A percentile compares a stretch with the other conserved stretches of the same genome.
Evolutionary conservation across 2,329 filamentous ascomycete species (phyloP).

Genomic region (Drechslerella stenobrocha): DNA sequence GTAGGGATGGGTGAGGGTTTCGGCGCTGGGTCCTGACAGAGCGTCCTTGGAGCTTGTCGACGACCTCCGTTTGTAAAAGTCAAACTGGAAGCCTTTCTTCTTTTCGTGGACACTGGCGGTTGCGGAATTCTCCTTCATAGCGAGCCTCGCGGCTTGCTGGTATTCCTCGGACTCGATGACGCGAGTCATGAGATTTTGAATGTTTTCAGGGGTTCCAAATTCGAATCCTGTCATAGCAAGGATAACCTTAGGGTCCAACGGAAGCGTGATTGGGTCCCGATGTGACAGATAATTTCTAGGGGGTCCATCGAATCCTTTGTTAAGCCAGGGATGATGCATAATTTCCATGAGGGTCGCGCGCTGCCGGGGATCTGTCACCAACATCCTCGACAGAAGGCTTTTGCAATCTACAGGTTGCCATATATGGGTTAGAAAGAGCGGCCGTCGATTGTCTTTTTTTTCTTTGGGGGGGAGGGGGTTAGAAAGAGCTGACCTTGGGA

Average conservation of each 20-base stretch:
- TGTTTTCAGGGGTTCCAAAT: conserved; percentile 83
- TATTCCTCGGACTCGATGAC: conserved; percentile 95
- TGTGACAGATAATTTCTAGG: conserved; percentile 86
- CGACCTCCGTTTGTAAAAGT: conserved; percentile 94
- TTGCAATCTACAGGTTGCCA: conserved; percentile 79
- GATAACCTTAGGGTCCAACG: conserved; percentile 79
- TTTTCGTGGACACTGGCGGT: conserved; percentile 64
- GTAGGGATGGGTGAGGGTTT: conserved; percentile 74
- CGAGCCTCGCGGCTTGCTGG: conserved; percentile 74
- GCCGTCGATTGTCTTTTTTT: too few relatives aligned
- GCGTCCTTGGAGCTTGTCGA: conserved; percentile 88
- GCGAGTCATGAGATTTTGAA: conserved; percentile 77
- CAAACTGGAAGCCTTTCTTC: conserved; percentile 85
- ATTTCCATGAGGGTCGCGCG: conserved; percentile 94
- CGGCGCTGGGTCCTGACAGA: conserved; percentile 76
- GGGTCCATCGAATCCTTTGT: conserved; percentile 75
- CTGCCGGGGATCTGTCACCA: conserved; percentile 91
- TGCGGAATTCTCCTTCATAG: conserved; percentile 57
- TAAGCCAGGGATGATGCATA: conserved; percentile 90
- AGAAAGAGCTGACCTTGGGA: conserved; percentile 60
- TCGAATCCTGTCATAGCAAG: conserved; percentile 98
- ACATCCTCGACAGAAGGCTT: conserved; percentile 88
- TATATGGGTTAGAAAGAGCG: conserved; percentile 82
- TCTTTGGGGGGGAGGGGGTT: neutral
- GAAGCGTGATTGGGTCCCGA: conserved; percentile 81